These are phyloP conservation scores for Rhododendron vialii DNA, from an alignment of 148 eudicot genomes.

Conservation along the genomic window DNA sequence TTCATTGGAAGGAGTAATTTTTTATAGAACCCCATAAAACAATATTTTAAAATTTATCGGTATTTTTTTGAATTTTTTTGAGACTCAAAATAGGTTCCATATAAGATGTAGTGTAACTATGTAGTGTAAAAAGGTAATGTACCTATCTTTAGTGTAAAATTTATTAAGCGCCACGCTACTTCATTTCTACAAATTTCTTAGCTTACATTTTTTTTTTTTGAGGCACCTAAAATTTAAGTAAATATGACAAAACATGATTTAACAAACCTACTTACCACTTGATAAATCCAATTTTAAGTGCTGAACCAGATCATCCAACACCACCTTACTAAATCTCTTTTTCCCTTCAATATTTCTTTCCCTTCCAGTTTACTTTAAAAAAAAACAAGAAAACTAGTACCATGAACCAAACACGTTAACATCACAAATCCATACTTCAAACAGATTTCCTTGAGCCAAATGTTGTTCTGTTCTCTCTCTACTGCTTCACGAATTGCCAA, in stretches of 20 bases:
- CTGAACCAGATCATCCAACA: neutral
- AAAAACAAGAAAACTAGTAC: neutral
- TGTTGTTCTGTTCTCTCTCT: neutral
- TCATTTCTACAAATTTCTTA: neutral
- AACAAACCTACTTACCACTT: neutral
- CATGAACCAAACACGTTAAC: neutral
- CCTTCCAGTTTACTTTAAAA: neutral
- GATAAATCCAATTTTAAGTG: neutral
- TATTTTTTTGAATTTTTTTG: no score
- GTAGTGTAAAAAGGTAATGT: no score
- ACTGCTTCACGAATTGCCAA: neutral
- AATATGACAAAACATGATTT: no score
- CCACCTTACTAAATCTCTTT: neutral
- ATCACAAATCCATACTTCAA: neutral
- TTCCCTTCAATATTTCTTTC: neutral
- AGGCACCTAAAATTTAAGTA: no score
- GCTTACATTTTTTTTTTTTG: neutral
- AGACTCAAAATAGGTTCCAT: no score
- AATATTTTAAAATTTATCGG: no score
- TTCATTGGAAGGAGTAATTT: no score
- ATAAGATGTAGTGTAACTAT: no score
- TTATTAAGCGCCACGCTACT: neutral
- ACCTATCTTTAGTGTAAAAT: no score
- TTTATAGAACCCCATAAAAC: no score
- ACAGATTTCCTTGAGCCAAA: neutral